Evolutionary conservation across 495 filamentous ascomycete genomes (phyloP).

Genomic region (Achaetomiella virescens): DNA sequence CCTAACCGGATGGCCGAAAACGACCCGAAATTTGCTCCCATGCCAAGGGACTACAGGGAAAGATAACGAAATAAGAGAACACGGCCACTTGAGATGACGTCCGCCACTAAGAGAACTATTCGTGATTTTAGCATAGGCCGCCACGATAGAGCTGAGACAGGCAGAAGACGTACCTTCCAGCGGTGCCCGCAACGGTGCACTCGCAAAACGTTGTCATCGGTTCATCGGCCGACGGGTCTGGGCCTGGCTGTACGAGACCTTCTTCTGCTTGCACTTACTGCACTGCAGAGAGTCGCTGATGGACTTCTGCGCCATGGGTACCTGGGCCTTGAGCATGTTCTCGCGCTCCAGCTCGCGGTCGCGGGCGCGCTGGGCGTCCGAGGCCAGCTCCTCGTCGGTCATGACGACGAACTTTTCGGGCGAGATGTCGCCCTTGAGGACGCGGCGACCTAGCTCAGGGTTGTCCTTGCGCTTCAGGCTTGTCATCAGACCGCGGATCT

Average conservation of each 20-base stretch:
- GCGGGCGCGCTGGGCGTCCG: constrained; percentile 69
- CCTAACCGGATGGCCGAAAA: background rate
- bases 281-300: constrained; percentile 83
- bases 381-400: constrained; percentile 43
- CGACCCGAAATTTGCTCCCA: background rate
- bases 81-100: background rate
- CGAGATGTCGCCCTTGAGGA: constrained; percentile 65
- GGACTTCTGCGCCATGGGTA: constrained; percentile 79
- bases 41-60: background rate
- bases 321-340: constrained; percentile 94
- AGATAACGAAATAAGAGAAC: background rate
- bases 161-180: constrained; percentile 58
- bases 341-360: constrained; percentile 71
- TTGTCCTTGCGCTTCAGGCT: constrained; percentile 93
- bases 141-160: background rate
- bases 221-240: constrained; percentile 95
- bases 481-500: constrained; percentile 84
- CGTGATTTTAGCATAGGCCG: background rate
- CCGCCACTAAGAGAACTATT: constrained; percentile 14
- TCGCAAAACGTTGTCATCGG: constrained; percentile 82
- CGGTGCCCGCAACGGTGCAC: constrained; percentile 69
- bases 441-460: constrained; percentile 61
- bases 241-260: constrained; percentile 90
- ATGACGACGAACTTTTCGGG: constrained; percentile 65
- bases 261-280: constrained; percentile 82